Base-by-base conservation (phyloP, 805 yeast genomes). In the Metschnikowia dekortorum region DNA sequence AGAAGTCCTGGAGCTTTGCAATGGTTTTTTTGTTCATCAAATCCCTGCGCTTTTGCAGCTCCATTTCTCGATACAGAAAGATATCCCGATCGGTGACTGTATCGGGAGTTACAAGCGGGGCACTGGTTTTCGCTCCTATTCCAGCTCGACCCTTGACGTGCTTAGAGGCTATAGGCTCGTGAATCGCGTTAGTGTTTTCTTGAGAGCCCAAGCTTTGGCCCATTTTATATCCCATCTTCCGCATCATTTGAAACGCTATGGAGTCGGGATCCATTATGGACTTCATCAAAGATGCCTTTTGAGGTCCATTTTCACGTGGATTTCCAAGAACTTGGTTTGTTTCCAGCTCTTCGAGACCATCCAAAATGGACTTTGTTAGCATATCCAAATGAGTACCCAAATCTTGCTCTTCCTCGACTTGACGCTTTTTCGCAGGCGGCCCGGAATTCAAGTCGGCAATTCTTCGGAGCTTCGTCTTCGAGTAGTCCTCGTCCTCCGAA, bases 201-300 rank as follows among this genome's bases (percentile, higher is more conserved):
- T 10, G 49, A n/a, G 28, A 58, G 50, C 85, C 84, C 14, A 80
- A 61, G 0, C 71, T 57, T 28, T 72, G 68, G 16, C 84, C 85
- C 3, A 73, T 59, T 48, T 67, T 71, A 58, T 71, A 82, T 0
- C 86, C 87, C 86, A 82, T 82, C 55, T 70, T 76, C 55, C 70
- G 67, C 86, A 82, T 81, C 53, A 82, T 80, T 6, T 70, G 56
- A 26, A 79, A 65, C 0, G 82, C 84, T 44, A 71, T 67, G 0
- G 58, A 57, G 30, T 44, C 44, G 29, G 40, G 39, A 18, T 51
- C 37, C n/a, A 56, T 46, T 13, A 56, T 55, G 14, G 59, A 53
- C 42, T 52, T 39, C 14, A 44, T 22, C 38, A 49, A 36, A 10
- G 46, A 44, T n/a, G 46, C 45, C 22, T 42, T 33, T 10, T 8